Base-by-base conservation (phyloP, 2,329 filamentous ascomycete genomes). In the Camillea tinctor region DNA sequence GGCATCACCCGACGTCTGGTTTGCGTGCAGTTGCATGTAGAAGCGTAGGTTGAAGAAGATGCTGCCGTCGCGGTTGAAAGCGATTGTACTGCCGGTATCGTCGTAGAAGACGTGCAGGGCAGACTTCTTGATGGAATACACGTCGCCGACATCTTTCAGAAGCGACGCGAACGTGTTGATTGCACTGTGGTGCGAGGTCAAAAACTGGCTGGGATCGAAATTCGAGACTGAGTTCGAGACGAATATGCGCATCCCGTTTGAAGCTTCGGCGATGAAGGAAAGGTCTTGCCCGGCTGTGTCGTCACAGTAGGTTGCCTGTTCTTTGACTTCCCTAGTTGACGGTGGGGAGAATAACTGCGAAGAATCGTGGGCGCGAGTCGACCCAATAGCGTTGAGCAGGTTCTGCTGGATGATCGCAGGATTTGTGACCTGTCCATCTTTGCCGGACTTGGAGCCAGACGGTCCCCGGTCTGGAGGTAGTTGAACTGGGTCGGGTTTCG, bases 1-100 rank as follows among this genome's bases (percentile, higher is more conserved):
- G 17, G 79, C 84, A 57, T 81, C 77, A 1, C 73, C 73, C 55
- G 66, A 50, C 21, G 86, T 74, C 63, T 80, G 75, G 15, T 77
- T 70, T 51, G 85, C 80, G 71, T 98, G 94, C 30, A 97, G 76
- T 70, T 94, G 88, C 61, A 89, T 77, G 74, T 93, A 98, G 79
- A 92, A 97, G 19, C 91, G 84, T 64, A 96, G 84, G 72, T 99
- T 99, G 81, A 93, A 97, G 79, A 98, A 99, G 26, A 99, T 85
- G 69, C 89, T 92, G 44, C 94, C 93, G 48, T 83, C 86, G 8
- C 85, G 84, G 73, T 99, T 99, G 81, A 99, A 99, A 0, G 94
- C 95, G 64, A 99, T 97, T 0, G 92, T 93, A 58, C 85, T 86
- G 4, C 92, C 91, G 2, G 79, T 76, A 49, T 89, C 85, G 68